A percentile compares a stretch with the other conserved stretches of the same genome.
phyloP scores from a whole-genome alignment of 129 eudicot species.

The Flaveria ramosissima region DNA sequence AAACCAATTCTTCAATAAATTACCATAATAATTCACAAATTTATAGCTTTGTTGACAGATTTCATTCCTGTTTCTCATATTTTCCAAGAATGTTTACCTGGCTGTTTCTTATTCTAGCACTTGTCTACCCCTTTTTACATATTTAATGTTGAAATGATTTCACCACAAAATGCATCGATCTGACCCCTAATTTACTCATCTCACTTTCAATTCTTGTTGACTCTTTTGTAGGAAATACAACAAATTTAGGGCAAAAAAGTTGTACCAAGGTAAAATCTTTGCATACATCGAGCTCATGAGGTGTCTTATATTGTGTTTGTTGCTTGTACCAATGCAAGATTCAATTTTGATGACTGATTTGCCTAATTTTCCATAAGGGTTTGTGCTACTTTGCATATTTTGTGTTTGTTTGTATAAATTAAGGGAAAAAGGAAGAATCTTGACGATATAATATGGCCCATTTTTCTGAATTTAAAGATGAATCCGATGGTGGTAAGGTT shows the following conservation, averaged over 20 bases:
- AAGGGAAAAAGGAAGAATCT: constrained; percentile 21
- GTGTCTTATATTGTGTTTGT: constrained; percentile 17
- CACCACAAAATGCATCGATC: constrained; percentile 33
- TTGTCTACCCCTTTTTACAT: constrained; percentile 20
- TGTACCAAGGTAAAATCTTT: constrained; percentile 33
- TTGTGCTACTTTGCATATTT: constrained; percentile 19
- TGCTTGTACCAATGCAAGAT: constrained; percentile 28
- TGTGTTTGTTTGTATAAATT: constrained; percentile 19
- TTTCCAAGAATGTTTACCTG: constrained; percentile 32
- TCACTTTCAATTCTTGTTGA: constrained; percentile 30
- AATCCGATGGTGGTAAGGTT: neutral
- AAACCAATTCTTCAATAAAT: neutral
- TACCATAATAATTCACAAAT: constrained; percentile 15
- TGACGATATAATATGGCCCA: constrained; percentile 47
- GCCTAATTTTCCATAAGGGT: constrained; percentile 22
- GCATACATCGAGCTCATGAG: constrained; percentile 10
- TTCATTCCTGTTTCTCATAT: constrained; percentile 8
- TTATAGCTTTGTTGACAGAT: constrained; percentile 19
- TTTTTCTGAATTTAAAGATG: constrained; percentile 41
- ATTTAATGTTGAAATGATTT: constrained; percentile 16
- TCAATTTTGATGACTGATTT: constrained; percentile 28
- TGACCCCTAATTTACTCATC: constrained; percentile 30
- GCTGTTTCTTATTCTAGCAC: constrained; percentile 30
- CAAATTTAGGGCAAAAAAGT: constrained; percentile 17
- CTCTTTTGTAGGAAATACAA: constrained; percentile 38